Percentiles rank a stretch among this genome's conserved stretches.
These are phyloP conservation scores for Brassica nigra DNA, from an alignment of 345 rosid species.

Conservation along the genomic window DNA sequence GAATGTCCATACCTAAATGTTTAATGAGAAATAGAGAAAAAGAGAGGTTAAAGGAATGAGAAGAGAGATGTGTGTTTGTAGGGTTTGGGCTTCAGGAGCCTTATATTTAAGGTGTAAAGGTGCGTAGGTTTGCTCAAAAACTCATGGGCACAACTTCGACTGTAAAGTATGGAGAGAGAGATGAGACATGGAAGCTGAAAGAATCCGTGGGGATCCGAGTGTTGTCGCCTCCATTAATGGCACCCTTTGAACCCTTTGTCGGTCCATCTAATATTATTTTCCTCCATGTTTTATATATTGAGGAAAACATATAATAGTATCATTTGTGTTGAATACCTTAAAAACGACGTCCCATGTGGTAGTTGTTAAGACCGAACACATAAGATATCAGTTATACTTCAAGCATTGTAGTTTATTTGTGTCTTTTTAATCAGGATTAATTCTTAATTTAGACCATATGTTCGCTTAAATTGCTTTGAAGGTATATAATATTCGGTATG, in stretches of 20 bases:
- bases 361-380: slow-evolving; percentile 24
- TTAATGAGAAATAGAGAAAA: neutral
- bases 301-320: neutral
- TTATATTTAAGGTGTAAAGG: slow-evolving; percentile 46
- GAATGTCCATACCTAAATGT: slow-evolving; percentile 58
- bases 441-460: neutral
- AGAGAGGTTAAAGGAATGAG: slow-evolving; percentile 14
- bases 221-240: slow-evolving; percentile 87
- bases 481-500: neutral
- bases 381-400: slow-evolving; percentile 4
- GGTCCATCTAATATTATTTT: slow-evolving; percentile 50
- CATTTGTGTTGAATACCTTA: slow-evolving; percentile 28
- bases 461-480: neutral
- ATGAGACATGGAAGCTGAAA: slow-evolving; percentile 54
- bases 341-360: slow-evolving; percentile 37
- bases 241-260: slow-evolving; percentile 71
- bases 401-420: slow-evolving; percentile 21
- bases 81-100: slow-evolving; percentile 26
- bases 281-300: neutral
- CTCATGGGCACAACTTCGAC: slow-evolving; percentile 42
- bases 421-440: neutral
- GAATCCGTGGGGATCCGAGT: slow-evolving; percentile 71
- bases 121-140: slow-evolving; percentile 47
- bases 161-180: slow-evolving; percentile 34
- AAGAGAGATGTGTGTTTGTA: slow-evolving; percentile 32